Evolutionary conservation across 2,329 filamentous ascomycete genomes (phyloP), one percentile per base, ranked within the genome.

Genomic region (Fusarium napiforme): DNA sequence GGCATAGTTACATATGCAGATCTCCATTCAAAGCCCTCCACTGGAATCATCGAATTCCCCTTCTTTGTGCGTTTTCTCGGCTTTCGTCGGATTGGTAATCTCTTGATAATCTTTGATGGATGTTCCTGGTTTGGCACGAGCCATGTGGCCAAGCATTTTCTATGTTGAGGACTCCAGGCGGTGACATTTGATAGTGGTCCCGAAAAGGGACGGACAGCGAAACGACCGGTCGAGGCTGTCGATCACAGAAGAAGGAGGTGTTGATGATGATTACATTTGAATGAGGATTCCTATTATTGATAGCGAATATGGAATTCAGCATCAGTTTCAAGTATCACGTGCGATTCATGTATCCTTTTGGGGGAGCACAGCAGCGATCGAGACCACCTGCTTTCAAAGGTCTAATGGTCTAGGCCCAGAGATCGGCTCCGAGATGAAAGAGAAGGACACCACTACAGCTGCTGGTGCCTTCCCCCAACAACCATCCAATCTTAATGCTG

Each of bases 111-210:
- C 4, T 43, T 50, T 37, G 19, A 58, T 64, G 49, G 49, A 23
- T 50, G 56, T 67, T 71, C 55, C 66, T 71, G 59, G 55, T 47
- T 50, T 68, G 65, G 75, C 72, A 77, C 73, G 71, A 77, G 72
- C 75, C 73, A 62, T 52, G 23, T 45, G 47, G 69, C 60, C 59
- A 69, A 73, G 50, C 42, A 46, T 61, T 73, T 46, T 52, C n/a
- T 37, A 66, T 52, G 57, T 47, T 56, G 59, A 60, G 40, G 45
- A 26, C 40, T 56, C 57, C 36, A 32, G 67, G n/a, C 49, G 43
- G 32, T 60, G 60, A 66, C 65, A 65, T 67, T 52, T 73, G 30
- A 52, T 52, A 37, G 71, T 56, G 58, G 45, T 39, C 49, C 57
- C 43, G 39, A 67, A 45, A 55, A 58, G 34, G 60, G 36, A 64